Conservation (phyloP, 192 early-diverging fungal genomes). For the Kickxella alabastrina region DNA sequence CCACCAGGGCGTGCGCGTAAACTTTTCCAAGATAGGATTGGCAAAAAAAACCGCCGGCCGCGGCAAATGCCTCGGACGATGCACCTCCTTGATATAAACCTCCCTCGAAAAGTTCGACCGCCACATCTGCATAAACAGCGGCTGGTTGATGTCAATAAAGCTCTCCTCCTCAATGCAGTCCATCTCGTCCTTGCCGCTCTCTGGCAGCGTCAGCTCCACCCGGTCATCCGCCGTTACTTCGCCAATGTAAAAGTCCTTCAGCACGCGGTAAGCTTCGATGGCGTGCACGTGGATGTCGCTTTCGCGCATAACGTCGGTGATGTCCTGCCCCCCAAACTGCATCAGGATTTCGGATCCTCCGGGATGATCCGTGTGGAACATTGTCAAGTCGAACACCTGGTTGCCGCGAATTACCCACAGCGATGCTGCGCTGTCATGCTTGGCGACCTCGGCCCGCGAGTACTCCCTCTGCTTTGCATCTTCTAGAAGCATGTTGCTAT, state of each 20-base stretch:
- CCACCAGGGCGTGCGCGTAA: constrained; percentile 92
- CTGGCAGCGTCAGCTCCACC: constrained; percentile 40
- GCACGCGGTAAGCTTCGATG: constrained; percentile 79
- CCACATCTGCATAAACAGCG: constrained; percentile 81
- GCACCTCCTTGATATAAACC: constrained; percentile 87
- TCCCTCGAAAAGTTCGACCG: constrained; percentile 68
- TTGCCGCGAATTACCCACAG: constrained; percentile 79
- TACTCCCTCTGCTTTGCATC: constrained; percentile 49
- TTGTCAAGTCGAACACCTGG: constrained; percentile 84
- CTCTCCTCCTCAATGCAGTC: constrained; percentile 50
- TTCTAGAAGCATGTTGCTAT: not conserved
- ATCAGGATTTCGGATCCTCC: constrained; percentile 87
- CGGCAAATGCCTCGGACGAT: constrained; percentile 78
- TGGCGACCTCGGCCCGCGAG: constrained; percentile 64
- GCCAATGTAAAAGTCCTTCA: constrained; percentile 81
- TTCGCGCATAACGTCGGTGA: constrained; percentile 78
- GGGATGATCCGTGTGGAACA: constrained; percentile 87
- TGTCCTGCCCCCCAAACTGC: constrained; percentile 83
- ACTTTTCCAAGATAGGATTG: constrained; percentile 68
- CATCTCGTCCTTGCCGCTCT: constrained; percentile 53
- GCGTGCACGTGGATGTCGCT: constrained; percentile 72
- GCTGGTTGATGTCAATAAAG: constrained; percentile 79
- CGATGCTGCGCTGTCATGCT: constrained; percentile 65
- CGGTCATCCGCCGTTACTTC: constrained; percentile 51
- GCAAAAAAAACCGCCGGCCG: constrained; percentile 78